A percentile compares a stretch with the other conserved stretches of the same genome.
Evolutionary conservation across 169 alveolate genomes (phyloP).

Genomic region (Perkinsus olseni): DNA sequence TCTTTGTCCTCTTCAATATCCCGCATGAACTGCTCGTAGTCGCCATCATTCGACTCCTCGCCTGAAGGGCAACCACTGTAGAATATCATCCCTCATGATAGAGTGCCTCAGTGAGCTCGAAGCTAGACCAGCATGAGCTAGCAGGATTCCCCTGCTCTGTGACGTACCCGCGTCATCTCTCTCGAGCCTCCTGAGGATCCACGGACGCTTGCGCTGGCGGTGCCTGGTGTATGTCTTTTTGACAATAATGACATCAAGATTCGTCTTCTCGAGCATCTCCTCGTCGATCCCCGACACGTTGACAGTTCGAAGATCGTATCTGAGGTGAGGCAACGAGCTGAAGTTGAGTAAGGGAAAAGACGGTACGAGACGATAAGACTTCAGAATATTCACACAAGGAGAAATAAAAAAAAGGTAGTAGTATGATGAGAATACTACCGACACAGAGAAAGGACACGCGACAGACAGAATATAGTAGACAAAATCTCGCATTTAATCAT

Average conservation of each 20-base stretch:
- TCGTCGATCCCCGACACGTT: constrained; percentile 28
- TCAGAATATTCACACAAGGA: too few species aligned
- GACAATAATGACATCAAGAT: not conserved
- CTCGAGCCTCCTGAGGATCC: not conserved
- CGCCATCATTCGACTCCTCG: constrained; percentile 10
- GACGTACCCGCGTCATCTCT: not conserved
- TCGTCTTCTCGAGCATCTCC: not conserved
- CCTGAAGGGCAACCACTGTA: too few species aligned
- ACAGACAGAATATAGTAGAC: too few species aligned
- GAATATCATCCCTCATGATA: too few species aligned
- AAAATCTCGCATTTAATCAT: too few species aligned
- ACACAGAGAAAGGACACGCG: too few species aligned
- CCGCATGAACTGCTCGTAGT: constrained; percentile 23
- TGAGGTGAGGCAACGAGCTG: not conserved
- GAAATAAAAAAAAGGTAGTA: too few species aligned
- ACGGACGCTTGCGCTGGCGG: not conserved
- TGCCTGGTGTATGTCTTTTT: not conserved
- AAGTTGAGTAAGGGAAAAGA: too few species aligned
- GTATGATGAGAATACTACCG: too few species aligned
- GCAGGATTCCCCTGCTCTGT: too few species aligned
- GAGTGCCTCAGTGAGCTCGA: not conserved
- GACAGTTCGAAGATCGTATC: constrained; percentile 22
- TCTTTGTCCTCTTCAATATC: constrained; percentile 31
- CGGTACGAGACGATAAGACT: too few species aligned
- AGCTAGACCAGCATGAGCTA: too few species aligned